These are phyloP conservation scores for Paecilomyces sp. DNA, from an alignment of 2,329 filamentous ascomycete genomes.

Conservation along the genomic window DNA sequence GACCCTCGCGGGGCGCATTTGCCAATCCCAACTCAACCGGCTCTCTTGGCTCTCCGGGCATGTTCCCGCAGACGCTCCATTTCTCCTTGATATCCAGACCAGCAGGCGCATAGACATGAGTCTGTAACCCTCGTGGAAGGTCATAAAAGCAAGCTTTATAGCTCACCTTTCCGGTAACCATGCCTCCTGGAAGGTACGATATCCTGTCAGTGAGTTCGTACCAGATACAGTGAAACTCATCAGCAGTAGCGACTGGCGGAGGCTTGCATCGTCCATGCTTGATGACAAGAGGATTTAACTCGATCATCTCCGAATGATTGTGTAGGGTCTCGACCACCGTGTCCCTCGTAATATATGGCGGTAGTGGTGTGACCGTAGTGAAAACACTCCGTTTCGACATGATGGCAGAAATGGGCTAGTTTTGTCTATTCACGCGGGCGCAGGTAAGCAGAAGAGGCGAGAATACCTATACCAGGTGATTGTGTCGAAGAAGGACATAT, in stretches of 20 bases:
- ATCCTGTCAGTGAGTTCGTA: slow-evolving; percentile 72
- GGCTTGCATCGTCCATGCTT: slow-evolving; percentile 62
- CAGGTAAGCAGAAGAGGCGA: neutral
- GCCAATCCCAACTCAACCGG: slow-evolving; percentile 59
- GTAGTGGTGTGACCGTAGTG: slow-evolving; percentile 71
- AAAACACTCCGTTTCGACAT: slow-evolving; percentile 68
- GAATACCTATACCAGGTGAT: neutral
- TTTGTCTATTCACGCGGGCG: neutral
- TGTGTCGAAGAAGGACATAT: neutral
- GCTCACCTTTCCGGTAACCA: slow-evolving; percentile 57
- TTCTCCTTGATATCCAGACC: slow-evolving; percentile 72
- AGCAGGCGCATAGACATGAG: slow-evolving; percentile 74
- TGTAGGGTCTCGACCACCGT: slow-evolving; percentile 66
- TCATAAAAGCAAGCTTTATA: slow-evolving; percentile 78
- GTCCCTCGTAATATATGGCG: slow-evolving; percentile 57
- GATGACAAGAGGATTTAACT: slow-evolving; percentile 73
- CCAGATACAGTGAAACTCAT: slow-evolving; percentile 67
- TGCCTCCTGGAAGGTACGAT: slow-evolving; percentile 60
- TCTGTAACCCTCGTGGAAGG: slow-evolving; percentile 64
- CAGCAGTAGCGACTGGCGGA: slow-evolving; percentile 57
- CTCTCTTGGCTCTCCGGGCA: slow-evolving; percentile 62
- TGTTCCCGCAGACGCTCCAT: slow-evolving; percentile 68
- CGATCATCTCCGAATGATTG: slow-evolving; percentile 72
- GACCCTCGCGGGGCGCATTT: slow-evolving; percentile 56
- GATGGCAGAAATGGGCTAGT: neutral